Base-by-base conservation (phyloP, 2,329 filamentous ascomycete genomes). In the Colletotrichum eremochloae region DNA sequence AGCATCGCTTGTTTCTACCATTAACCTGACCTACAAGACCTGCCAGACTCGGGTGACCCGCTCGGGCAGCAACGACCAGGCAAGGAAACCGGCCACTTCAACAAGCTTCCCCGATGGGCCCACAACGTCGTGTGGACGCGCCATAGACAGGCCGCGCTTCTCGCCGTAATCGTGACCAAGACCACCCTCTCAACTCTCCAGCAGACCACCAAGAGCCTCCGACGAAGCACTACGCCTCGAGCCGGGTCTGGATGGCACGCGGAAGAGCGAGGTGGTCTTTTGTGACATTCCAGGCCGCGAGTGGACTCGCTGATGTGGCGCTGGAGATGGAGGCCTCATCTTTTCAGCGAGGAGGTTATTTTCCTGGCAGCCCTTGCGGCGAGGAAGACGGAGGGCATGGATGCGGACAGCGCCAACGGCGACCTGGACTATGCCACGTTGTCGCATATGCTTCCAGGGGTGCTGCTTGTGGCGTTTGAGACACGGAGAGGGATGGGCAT, bases 301-400 rank as follows among this genome's bases (percentile, higher is more conserved):
- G 46, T 61, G 29, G 52, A 58, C 18, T 24, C 3, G 18, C 12
- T 42, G 53, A 52, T 63, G 53, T 67, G 55, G 36, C 5, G 5
- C 18, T 56, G 71, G 48, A 72, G 75, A 15, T 76, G 72, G 72
- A 67, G 71, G 52, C 67, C 63, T 5, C 72, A 75, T 48, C n/a
- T 76, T 3, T 74, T 72, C 24, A 76, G 74, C 65, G 74, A 71
- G 38, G 74, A 75, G 63, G 36, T 74, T 38, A 63, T 64, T n/a
- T 75, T 75, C 55, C 42, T 75, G 33, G 68, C 74, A 18, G 72
- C 71, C 33, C 63, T 75, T 64, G 74, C 68, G n/a, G 67, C 50
- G 52, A 68, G 62, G 44, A 63, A 75, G 33, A 71, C 72, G 7
- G 64, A 74, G 36, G 68, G 63, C 18, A 12, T 69, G 33, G 61